phyloP scores from a whole-genome alignment of 208 protist genomes.

The Leishmania guyanensis region DNA sequence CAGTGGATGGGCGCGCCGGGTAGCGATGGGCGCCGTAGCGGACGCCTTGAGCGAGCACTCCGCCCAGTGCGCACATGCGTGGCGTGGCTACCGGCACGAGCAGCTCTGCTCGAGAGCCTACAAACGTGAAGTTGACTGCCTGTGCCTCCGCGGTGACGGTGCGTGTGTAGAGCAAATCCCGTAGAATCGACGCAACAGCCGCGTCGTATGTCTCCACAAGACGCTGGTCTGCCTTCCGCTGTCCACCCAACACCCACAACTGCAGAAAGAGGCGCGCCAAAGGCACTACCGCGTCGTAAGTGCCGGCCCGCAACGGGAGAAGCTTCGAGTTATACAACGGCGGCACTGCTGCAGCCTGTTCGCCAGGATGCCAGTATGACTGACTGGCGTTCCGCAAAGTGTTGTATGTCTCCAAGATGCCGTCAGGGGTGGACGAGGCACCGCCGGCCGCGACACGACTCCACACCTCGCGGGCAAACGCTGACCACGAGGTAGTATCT shows the following conservation, averaged over 20 bases:
- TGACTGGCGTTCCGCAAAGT: constrained; percentile 10
- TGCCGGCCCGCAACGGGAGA: constrained; percentile 17
- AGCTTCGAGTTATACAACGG: constrained; percentile 10
- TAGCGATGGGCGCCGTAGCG: constrained; percentile 35
- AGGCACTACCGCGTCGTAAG: constrained; percentile 26
- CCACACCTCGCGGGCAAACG: constrained; percentile 18
- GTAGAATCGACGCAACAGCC: constrained; percentile 20
- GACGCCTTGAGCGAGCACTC: constrained; percentile 34
- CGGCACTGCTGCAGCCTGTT: constrained; percentile 1
- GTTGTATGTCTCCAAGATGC: constrained; percentile 2
- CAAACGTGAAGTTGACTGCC: constrained; percentile 42
- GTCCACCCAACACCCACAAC: constrained; percentile 29
- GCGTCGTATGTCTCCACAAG: constrained; percentile 28
- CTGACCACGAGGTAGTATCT: constrained; percentile 21
- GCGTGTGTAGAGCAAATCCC: constrained; percentile 32
- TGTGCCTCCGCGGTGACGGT: constrained; percentile 6
- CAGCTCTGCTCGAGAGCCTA: constrained; percentile 13
- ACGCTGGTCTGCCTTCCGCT: constrained; percentile 2
- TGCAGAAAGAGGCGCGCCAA: constrained; percentile 34
- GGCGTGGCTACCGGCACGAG: constrained; percentile 26
- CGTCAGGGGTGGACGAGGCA: neutral
- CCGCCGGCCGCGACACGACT: neutral
- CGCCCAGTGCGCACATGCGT: constrained; percentile 26
- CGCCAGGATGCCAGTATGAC: constrained; percentile 5
- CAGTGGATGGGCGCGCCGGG: neutral